Conservation (phyloP, 2,329 filamentous ascomycete genomes). For the Cladophialophora psammophila region DNA sequence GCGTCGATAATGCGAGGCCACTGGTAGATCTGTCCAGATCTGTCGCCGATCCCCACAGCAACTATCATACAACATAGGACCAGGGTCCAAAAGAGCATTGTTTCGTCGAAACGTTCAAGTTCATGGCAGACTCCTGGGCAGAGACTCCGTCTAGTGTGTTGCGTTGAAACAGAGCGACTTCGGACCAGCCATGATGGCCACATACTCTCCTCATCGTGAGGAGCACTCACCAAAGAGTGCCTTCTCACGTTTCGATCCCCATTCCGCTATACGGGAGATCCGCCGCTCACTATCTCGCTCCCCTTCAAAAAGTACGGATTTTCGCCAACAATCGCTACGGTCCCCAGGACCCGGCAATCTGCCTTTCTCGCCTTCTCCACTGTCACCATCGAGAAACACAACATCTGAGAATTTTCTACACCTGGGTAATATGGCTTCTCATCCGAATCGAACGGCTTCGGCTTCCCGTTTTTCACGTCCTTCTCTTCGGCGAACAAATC, state of each 20-base stretch:
- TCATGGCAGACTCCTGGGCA: conserved; percentile 30
- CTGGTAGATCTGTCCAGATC: neutral
- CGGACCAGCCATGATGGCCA: conserved; percentile 52
- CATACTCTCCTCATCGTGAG: conserved; percentile 58
- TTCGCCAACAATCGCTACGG: conserved; percentile 63
- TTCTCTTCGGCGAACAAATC: conserved; percentile 50
- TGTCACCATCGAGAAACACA: conserved; percentile 65
- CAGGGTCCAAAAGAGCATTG: conserved; percentile 6
- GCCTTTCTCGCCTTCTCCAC: conserved; percentile 59
- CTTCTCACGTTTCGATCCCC: conserved; percentile 81
- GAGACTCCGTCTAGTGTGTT: conserved; percentile 15
- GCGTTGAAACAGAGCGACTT: conserved; percentile 26
- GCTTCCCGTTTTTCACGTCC: conserved; percentile 67
- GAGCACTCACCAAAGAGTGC: conserved; percentile 80
- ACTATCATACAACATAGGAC: conserved; percentile 8
- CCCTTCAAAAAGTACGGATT: conserved; percentile 78
- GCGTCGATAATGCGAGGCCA: conserved; percentile 15
- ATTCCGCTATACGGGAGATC: conserved; percentile 80
- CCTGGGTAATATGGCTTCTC: conserved; percentile 55
- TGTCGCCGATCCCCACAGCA: conserved; percentile 1
- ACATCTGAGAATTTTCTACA: conserved; percentile 62
- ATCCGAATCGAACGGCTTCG: conserved; percentile 70
- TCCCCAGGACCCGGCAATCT: conserved; percentile 60
- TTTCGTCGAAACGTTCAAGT: conserved; percentile 21
- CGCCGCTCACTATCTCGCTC: conserved; percentile 89